These are phyloP conservation scores for Fraxinus quadrangulata DNA, from an alignment of 257 asterid species.

Conservation along the genomic window DNA sequence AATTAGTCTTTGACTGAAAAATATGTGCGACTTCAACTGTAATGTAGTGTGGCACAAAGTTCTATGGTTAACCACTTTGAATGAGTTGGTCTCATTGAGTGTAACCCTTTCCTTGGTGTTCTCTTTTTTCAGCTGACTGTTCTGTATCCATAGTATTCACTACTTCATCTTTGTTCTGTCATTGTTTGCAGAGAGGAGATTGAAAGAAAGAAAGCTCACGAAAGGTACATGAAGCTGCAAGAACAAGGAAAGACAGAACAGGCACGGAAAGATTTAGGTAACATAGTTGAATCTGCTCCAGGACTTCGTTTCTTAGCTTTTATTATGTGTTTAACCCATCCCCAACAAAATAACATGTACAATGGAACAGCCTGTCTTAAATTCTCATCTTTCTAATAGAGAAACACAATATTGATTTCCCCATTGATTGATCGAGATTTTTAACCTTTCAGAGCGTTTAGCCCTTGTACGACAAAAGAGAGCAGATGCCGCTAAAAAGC, in stretches of 20 bases:
- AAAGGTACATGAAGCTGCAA: constrained; percentile 94
- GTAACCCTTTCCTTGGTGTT: not conserved
- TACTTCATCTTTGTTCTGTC: not conserved
- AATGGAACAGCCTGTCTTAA: not conserved
- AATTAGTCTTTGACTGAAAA: not conserved
- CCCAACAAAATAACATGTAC: not conserved
- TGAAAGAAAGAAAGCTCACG: constrained; percentile 89
- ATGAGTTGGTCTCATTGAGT: not conserved
- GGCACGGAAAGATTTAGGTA: constrained; percentile 93
- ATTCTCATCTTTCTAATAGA: not conserved
- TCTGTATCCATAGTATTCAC: not conserved
- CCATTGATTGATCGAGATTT: not conserved
- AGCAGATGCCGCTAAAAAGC: constrained; percentile 91
- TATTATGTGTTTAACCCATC: not conserved
- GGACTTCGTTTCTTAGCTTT: not conserved
- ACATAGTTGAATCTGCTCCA: not conserved
- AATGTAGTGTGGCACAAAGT: not conserved
- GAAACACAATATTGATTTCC: too few relatives aligned
- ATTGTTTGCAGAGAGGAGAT: constrained; percentile 77
- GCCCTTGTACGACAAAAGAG: constrained; percentile 86
- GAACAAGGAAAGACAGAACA: constrained; percentile 98
- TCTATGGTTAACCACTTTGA: not conserved
- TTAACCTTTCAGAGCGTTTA: constrained; percentile 63
- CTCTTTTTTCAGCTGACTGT: not conserved
- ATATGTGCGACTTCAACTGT: not conserved